Evolutionary conservation across 1,284 basidiomycete species (phyloP), one percentile per base, ranked within the genome.

Genomic region (Hypsizygus ulmarius): DNA sequence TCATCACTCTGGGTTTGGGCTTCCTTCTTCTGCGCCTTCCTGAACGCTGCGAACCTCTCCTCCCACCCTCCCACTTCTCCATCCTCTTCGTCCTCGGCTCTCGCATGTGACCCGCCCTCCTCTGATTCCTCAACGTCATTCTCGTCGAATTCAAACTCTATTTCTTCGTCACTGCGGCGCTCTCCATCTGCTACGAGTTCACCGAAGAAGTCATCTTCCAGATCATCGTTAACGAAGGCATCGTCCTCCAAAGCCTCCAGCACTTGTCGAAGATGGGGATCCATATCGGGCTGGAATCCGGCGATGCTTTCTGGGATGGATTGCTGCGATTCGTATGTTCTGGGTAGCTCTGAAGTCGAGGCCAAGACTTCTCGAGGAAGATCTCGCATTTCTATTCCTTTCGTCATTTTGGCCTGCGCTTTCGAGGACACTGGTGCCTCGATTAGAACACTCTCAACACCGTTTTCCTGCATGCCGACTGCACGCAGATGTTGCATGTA

Each of bases 171-270:
- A 7, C 61, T 67, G 3, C 56, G 73, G 51, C 84, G 72, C 64
- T 87, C 88, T 28, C 91, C 92, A n/a, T 81, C 84, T 34, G 66
- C 72, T 10, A 95, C 80, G 1, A 95, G 72, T 52, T 86, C 79
- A 8, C 71, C 70, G 51, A 93, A 93, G 62, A 91, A 87, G 57
- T 83, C 78, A 42, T 88, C 88, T 25, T 81, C 82, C 3, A 83
- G 64, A 8, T 72, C 79, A 47, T 85, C 85, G 41, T 92, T 87
- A 9, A 96, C 87, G 59, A 94, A 98, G 3, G 89, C 95, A 52
- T 98, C 93, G 63, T 99, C 95, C 47, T 99, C 96, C 14, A 99
- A 74, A 3, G 97, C 97, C 60, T 98, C 95, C 27, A 99, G 73
- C 0, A 84, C 84, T 66, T 99, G 96, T 12, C 97, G 80, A 29